These are phyloP conservation scores for Naganishia vaughanmartiniae DNA, from an alignment of 768 basidiomycete genomes.

Conservation along the genomic window DNA sequence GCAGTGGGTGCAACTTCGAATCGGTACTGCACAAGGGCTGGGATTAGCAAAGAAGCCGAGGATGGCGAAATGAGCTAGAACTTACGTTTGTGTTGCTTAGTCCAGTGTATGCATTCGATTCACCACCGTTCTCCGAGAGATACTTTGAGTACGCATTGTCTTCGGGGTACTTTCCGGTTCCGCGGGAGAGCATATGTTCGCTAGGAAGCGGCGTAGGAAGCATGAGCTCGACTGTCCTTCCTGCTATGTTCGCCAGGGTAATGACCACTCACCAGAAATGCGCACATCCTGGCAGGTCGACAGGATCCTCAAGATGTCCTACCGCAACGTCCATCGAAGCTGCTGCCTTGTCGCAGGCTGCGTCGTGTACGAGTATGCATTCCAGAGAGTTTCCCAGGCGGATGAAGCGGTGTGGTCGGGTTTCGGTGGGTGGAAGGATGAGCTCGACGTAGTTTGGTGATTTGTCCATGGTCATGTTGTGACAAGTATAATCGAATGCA, in stretches of 20 bases:
- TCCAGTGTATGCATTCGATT: conserved; percentile 88
- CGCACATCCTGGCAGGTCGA: conserved; percentile 52
- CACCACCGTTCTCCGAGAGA: conserved; percentile 60
- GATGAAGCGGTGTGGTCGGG: conserved; percentile 60
- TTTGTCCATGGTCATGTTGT: background rate
- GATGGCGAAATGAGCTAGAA: conserved; percentile 58
- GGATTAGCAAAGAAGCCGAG: conserved; percentile 57
- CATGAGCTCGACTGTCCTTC: background rate
- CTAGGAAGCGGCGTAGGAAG: conserved; percentile 17
- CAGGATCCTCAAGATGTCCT: conserved; percentile 89
- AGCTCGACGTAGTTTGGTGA: conserved; percentile 35
- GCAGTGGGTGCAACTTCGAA: conserved; percentile 63
- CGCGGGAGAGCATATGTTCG: conserved; percentile 90
- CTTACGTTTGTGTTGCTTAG: conserved; percentile 75
- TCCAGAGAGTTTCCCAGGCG: conserved; percentile 82
- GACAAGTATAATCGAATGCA: background rate
- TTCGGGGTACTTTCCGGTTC: conserved; percentile 55
- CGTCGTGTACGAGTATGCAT: conserved; percentile 77
- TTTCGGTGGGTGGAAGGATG: conserved; percentile 49
- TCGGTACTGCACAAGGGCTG: conserved; percentile 58
- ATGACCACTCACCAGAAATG: conserved; percentile 46
- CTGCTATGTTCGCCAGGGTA: background rate
- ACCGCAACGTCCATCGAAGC: conserved; percentile 92
- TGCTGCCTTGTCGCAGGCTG: conserved; percentile 85
- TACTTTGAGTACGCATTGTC: conserved; percentile 87